Evolutionary conservation across 352 stramenopile genomes (phyloP).

Genomic region (Phytophthora macrochlamydospora): DNA sequence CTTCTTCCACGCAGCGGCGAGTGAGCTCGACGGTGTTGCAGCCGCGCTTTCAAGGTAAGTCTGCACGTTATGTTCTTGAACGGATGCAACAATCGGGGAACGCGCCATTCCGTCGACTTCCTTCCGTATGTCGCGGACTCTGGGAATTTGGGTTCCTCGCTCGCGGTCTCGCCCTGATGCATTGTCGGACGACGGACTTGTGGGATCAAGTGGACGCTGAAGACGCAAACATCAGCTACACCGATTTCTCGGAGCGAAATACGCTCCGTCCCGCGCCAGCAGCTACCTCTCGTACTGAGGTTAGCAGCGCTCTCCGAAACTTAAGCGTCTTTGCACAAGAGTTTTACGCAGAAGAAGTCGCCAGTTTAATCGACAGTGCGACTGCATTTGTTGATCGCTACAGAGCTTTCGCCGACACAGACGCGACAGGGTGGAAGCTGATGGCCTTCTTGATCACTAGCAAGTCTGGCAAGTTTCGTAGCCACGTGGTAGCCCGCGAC

Average conservation of each 20-base stretch:
- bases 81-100: constrained; percentile 11
- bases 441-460: constrained; percentile 16
- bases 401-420: not conserved
- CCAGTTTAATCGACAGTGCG: not conserved
- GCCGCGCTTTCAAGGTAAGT: constrained; percentile 9
- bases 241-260: constrained; percentile 13
- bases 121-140: constrained; percentile 5
- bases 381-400: constrained; percentile 3
- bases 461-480: constrained; percentile 15
- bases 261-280: not conserved
- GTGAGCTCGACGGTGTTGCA: not conserved
- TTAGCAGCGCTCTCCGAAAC: not conserved
- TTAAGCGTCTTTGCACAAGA: not conserved
- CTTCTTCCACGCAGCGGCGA: not conserved
- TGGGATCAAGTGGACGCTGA: constrained; percentile 2
- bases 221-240: constrained; percentile 2
- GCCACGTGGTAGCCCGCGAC: not conserved
- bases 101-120: not conserved
- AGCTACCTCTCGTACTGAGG: not conserved
- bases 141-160: constrained; percentile 7
- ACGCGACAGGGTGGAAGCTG: constrained; percentile 7
- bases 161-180: constrained; percentile 7
- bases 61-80: constrained; percentile 10
- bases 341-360: constrained; percentile 4
- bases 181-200: constrained; percentile 2